These are phyloP conservation scores for Nakazawaea holstii DNA, from an alignment of 805 yeast species.

Conservation along the genomic window DNA sequence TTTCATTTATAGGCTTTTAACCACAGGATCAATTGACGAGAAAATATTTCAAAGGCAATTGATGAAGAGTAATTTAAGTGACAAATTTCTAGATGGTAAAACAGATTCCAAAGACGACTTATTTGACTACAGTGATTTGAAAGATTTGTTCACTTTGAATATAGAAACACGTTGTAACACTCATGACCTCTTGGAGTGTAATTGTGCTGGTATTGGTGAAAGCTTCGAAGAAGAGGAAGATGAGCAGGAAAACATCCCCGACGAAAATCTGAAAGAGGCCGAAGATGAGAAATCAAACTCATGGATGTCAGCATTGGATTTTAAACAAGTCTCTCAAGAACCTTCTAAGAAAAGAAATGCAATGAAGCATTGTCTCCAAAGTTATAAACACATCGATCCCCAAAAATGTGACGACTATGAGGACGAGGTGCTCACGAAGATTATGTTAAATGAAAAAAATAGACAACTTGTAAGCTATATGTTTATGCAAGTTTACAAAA, in stretches of 20 bases:
- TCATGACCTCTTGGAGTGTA: slow-evolving; percentile 68
- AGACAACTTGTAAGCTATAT: slow-evolving; percentile 31
- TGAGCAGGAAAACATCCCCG: slow-evolving; percentile 18
- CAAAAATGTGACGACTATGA: slow-evolving; percentile 15
- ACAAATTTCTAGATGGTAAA: slow-evolving; percentile 51
- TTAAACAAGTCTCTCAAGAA: slow-evolving; percentile 27
- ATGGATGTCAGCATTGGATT: slow-evolving; percentile 58
- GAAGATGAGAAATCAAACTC: slow-evolving; percentile 20
- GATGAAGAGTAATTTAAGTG: slow-evolving; percentile 75
- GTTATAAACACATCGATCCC: slow-evolving; percentile 63
- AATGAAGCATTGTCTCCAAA: slow-evolving; percentile 53
- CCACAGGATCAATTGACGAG: slow-evolving; percentile 91
- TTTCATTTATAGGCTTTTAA: slow-evolving; percentile 72
- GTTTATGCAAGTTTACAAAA: slow-evolving; percentile 32
- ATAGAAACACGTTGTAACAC: slow-evolving; percentile 55
- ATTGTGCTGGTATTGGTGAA: slow-evolving; percentile 54
- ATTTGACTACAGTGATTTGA: slow-evolving; percentile 64
- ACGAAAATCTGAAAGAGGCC: slow-evolving; percentile 14
- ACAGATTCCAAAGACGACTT: slow-evolving; percentile 49
- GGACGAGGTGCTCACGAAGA: slow-evolving; percentile 28
- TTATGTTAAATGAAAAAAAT: slow-evolving; percentile 17
- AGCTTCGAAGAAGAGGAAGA: slow-evolving; percentile 15
- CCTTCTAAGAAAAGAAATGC: slow-evolving; percentile 30
- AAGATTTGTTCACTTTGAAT: slow-evolving; percentile 65
- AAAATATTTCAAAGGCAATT: slow-evolving; percentile 90